Percentiles rank a stretch among this genome's conserved stretches.
phyloP scores from a whole-genome alignment of 2,329 filamentous ascomycete species.

The Colletotrichum gigasporum region DNA sequence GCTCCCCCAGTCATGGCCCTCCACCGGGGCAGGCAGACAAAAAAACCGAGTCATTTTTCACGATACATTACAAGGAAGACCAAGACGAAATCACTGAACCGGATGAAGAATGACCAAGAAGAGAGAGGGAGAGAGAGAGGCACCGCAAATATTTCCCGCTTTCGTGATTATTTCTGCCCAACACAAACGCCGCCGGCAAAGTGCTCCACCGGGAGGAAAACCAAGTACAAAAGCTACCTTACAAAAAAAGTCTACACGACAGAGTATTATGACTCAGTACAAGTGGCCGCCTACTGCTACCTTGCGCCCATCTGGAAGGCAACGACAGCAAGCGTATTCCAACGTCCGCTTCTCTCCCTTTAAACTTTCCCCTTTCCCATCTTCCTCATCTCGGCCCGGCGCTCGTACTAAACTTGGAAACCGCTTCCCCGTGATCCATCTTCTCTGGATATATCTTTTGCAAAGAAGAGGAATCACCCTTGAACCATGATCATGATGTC shows the following conservation, averaged over 20 bases:
- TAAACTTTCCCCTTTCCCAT: not conserved
- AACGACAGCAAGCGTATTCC: not conserved
- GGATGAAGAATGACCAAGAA: no score
- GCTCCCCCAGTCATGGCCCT: constrained; percentile 2
- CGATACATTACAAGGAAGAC: no score
- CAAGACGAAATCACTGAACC: no score
- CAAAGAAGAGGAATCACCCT: no score
- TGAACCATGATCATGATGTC: not conserved
- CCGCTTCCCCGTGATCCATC: not conserved
- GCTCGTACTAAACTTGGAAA: not conserved
- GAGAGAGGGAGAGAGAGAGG: no score
- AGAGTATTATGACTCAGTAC: constrained; percentile 32
- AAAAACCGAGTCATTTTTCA: no score
- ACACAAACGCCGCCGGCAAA: constrained; percentile 6
- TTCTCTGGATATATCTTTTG: no score
- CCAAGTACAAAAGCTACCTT: no score
- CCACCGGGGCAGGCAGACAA: no score
- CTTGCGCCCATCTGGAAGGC: constrained; percentile 13
- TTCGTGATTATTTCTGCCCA: constrained; percentile 8
- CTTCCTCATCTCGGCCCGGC: constrained; percentile 11
- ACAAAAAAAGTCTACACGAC: constrained; percentile 10
- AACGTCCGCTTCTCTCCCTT: not conserved
- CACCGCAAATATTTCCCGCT: no score
- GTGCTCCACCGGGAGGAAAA: no score
- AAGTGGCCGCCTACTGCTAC: constrained; percentile 11